Percentiles rank a stretch among this genome's conserved stretches.
Conservation (phyloP, 2,329 filamentous ascomycete species). For the Boeremia exigua region DNA sequence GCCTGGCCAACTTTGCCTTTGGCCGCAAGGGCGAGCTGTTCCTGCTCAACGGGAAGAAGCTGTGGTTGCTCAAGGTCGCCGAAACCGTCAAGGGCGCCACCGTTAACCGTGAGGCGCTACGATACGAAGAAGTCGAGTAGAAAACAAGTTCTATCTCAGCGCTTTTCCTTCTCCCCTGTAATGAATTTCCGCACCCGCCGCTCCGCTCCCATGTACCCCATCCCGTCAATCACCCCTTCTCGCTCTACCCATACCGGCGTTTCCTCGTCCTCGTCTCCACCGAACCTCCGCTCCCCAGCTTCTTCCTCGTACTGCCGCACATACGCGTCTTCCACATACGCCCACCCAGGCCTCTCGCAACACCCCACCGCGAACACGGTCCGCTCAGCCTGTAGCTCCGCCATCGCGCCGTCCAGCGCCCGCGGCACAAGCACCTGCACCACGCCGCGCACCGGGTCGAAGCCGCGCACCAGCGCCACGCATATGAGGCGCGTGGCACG, state of each 20-base stretch:
- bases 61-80: constrained; percentile 22
- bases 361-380: constrained; percentile 44
- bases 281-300: constrained; percentile 15
- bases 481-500: constrained; percentile 65
- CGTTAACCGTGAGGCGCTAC: constrained; percentile 8
- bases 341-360: constrained; percentile 43
- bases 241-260: constrained; percentile 33
- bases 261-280: constrained; percentile 1
- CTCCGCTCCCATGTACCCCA: constrained; percentile 40
- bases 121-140: constrained; percentile 13
- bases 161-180: constrained; percentile 9
- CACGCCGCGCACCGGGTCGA: constrained; percentile 61
- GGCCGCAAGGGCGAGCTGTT: constrained; percentile 54
- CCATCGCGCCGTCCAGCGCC: constrained; percentile 33
- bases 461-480: constrained; percentile 71
- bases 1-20: constrained; percentile 57
- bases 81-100: constrained; percentile 18
- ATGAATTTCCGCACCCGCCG: constrained; percentile 42
- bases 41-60: constrained; percentile 51
- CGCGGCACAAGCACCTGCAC: constrained; percentile 73
- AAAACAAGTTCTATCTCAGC: too few species aligned
- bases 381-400: constrained; percentile 28
- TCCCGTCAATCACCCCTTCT: constrained; percentile 24
- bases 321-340: constrained; percentile 42
- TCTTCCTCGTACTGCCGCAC: constrained; percentile 8